These are phyloP conservation scores for Stromatinia cepivora DNA, from an alignment of 2,329 filamentous ascomycete species.

Conservation along the genomic window DNA sequence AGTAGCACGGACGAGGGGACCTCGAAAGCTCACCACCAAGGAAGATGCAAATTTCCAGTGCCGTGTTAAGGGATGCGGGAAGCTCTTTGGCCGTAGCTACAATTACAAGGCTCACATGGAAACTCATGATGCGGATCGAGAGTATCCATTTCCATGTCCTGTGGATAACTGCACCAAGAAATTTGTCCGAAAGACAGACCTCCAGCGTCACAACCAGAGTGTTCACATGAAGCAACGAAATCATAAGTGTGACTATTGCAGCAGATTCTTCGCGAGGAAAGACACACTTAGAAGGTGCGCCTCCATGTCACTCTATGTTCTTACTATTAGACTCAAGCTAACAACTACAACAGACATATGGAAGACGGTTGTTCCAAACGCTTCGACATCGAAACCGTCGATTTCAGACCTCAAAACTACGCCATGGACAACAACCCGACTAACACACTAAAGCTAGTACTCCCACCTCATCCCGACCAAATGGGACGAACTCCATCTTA, in stretches of 20 bases:
- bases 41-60: conserved; percentile 74
- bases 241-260: conserved; percentile 70
- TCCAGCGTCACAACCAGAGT: conserved; percentile 61
- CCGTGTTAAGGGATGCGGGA: conserved; percentile 67
- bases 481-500: conserved; percentile 35
- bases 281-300: conserved; percentile 75
- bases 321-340: conserved; percentile 4
- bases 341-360: conserved; percentile 58
- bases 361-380: conserved; percentile 74
- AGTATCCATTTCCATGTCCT: conserved; percentile 69
- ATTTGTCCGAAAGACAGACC: conserved; percentile 82
- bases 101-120: conserved; percentile 87
- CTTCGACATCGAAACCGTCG: conserved; percentile 46
- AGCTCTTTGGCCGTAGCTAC: conserved; percentile 78
- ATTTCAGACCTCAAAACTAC: conserved; percentile 38
- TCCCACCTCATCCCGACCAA: conserved; percentile 25
- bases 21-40: conserved; percentile 59
- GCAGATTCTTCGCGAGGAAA: conserved; percentile 72
- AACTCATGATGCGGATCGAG: conserved; percentile 73
- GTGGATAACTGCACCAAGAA: conserved; percentile 66
- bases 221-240: conserved; percentile 75
- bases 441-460: conserved; percentile 26
- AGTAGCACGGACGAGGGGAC: conserved; percentile 38
- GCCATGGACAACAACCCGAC: conserved; percentile 26
- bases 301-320: conserved; percentile 17